phyloP scores from a whole-genome alignment of 2,329 filamentous ascomycete species.

The Alternaria angustiovoidea region DNA sequence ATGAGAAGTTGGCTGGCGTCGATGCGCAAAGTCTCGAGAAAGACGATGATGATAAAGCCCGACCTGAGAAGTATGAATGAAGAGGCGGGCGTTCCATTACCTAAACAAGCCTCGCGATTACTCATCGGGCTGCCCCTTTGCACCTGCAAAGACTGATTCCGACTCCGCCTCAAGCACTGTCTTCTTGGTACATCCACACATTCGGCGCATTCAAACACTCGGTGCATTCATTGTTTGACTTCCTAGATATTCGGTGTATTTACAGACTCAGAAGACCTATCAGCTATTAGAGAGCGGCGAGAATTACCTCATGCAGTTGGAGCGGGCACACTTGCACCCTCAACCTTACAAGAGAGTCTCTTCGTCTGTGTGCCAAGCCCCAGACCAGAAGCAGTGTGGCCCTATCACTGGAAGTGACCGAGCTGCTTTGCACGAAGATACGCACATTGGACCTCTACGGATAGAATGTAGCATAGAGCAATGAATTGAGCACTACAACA shows the following conservation, averaged over 20 bases:
- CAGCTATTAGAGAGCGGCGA: neutral
- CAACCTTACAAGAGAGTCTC: neutral
- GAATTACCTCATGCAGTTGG: neutral
- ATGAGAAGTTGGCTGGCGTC: neutral
- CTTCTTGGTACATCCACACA: neutral
- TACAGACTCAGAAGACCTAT: neutral
- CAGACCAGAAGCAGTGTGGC: neutral
- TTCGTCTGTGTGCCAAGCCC: neutral
- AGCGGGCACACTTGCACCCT: neutral
- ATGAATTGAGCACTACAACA: neutral
- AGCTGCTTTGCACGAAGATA: neutral
- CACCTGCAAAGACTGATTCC: neutral
- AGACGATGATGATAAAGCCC: neutral
- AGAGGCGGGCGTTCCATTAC: neutral
- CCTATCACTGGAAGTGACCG: neutral
- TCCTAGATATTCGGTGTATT: neutral
- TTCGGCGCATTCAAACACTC: neutral
- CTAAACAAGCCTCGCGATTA: neutral
- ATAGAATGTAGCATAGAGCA: accelerated
- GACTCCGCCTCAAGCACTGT: neutral
- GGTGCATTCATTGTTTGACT: neutral
- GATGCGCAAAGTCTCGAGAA: neutral
- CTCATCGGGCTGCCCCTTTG: neutral
- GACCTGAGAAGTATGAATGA: neutral
- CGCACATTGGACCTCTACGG: neutral